A percentile compares a stretch with the other conserved stretches of the same genome.
Conservation (phyloP, 345 rosid genomes). For the Heritiera fomes region DNA sequence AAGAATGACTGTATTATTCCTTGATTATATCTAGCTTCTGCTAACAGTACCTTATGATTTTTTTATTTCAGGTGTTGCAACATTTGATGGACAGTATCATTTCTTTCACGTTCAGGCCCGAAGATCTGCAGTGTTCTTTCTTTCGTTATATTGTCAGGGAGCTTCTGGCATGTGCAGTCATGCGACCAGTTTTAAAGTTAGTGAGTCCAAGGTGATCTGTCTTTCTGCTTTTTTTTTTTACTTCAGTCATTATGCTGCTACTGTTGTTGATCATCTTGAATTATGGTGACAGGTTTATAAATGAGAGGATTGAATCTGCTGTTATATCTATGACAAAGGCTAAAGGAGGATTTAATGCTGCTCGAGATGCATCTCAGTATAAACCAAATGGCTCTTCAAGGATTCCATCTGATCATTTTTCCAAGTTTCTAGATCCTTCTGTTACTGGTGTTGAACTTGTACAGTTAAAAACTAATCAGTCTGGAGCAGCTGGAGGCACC, state of each 20-base stretch:
- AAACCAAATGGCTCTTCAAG: constrained; percentile 58
- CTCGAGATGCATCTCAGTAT: constrained; percentile 53
- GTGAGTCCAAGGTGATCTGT: constrained; percentile 76
- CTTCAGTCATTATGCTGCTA: constrained; percentile 18
- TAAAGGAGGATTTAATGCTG: constrained; percentile 42
- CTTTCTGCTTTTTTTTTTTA: constrained; percentile 17
- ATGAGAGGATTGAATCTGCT: constrained; percentile 81
- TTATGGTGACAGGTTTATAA: constrained; percentile 66
- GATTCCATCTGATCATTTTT: constrained; percentile 66
- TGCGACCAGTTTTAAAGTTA: constrained; percentile 86
- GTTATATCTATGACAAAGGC: constrained; percentile 60
- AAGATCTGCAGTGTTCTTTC: constrained; percentile 83
- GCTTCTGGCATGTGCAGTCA: constrained; percentile 92
- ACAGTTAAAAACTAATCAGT: constrained; percentile 60
- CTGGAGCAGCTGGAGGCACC: constrained; percentile 36
- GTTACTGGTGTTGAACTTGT: constrained; percentile 92
- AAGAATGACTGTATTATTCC: constrained; percentile 3
- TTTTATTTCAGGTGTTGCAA: constrained; percentile 73
- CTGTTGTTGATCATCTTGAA: constrained; percentile 22
- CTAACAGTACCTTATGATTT: constrained; percentile 9
- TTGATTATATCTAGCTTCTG: constrained; percentile 6
- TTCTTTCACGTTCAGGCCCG: constrained; percentile 71
- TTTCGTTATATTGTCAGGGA: constrained; percentile 79
- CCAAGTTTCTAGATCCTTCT: constrained; percentile 73
- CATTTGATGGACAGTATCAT: constrained; percentile 83